These are phyloP conservation scores for Gossypium gossypioides DNA, from an alignment of 441 rosid genomes.

Conservation along the genomic window DNA sequence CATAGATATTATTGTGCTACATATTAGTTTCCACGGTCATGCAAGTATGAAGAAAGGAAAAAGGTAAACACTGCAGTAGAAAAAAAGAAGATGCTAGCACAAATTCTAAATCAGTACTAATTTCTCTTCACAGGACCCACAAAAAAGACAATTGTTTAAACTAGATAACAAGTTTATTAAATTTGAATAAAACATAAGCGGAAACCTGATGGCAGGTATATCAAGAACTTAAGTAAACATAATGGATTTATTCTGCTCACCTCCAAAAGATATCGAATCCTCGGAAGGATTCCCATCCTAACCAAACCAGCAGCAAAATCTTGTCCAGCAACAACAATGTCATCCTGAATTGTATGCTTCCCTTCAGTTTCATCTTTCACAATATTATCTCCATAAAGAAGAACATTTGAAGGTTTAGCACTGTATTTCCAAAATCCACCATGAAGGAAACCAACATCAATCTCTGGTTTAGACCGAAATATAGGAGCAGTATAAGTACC, in stretches of 20 bases:
- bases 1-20: neutral
- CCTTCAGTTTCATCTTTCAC: constrained; percentile 50
- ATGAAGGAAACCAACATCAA: constrained; percentile 62
- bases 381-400: constrained; percentile 34
- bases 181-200: neutral
- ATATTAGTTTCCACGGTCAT: neutral
- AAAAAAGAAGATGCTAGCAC: neutral
- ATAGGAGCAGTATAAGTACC: constrained; percentile 60
- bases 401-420: constrained; percentile 70
- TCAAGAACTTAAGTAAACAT: neutral
- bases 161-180: neutral
- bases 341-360: constrained; percentile 69
- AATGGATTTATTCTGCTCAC: constrained; percentile 26
- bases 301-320: constrained; percentile 88
- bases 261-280: constrained; percentile 66
- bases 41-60: neutral
- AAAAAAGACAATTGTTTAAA: neutral
- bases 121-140: neutral
- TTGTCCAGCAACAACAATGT: constrained; percentile 72
- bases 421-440: constrained; percentile 92
- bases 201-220: constrained; percentile 4
- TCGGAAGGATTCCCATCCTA: constrained; percentile 78
- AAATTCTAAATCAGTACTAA: neutral
- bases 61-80: neutral
- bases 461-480: constrained; percentile 71